Evolutionary conservation across 192 early-diverging fungal species (phyloP), one percentile per base, ranked within the genome.

Genomic region (Coemansia sp.): DNA sequence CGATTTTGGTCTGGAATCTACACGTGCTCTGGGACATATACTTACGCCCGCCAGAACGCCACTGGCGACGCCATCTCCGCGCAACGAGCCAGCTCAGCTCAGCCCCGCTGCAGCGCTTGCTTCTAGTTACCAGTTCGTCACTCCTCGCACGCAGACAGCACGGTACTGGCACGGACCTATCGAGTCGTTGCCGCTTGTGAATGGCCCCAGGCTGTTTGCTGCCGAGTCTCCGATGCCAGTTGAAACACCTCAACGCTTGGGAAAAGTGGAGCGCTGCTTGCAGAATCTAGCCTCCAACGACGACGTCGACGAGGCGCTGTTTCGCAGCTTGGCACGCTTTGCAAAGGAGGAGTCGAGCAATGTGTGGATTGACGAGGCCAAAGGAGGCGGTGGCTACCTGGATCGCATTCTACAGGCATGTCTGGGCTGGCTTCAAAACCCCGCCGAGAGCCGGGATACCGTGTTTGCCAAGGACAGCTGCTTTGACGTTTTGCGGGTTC

Each of bases 391-490:
- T 10, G 78, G 75, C 1, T 77, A 77, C 51, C 64, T 85, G 54
- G 75, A 68, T 8, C 78, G 78, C 15, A 69, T 85, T 40, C 63
- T 85, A 31, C 43, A 47, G 3, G 83, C 76, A 18, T 85, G 83
- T n/a, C 55, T 85, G 66, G n/a, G 40, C 34, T 85, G 75, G 75
- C 73, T 85, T 27, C 83, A 77, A 36, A 80, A 66, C 49, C 83
- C 83, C 1, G 64, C 70, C 20, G 83, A 80, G 43, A 76, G 54
- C 47, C 74, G 83, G 31, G 78, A 85, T 61, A 79, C 75, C 1
- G 83, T 85, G 29, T 85, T 85, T 40, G 66, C 52, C 57, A 80
- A 80, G 52, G 83, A 85, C 71, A 85, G 78, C 70, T 85, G 83
- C 71, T 75, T 85, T 57, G 83, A 85, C 40, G 83, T 85, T 24